Evolutionary conservation across 2,329 filamentous ascomycete species (phyloP).

Genomic region (Xylaria sp.): DNA sequence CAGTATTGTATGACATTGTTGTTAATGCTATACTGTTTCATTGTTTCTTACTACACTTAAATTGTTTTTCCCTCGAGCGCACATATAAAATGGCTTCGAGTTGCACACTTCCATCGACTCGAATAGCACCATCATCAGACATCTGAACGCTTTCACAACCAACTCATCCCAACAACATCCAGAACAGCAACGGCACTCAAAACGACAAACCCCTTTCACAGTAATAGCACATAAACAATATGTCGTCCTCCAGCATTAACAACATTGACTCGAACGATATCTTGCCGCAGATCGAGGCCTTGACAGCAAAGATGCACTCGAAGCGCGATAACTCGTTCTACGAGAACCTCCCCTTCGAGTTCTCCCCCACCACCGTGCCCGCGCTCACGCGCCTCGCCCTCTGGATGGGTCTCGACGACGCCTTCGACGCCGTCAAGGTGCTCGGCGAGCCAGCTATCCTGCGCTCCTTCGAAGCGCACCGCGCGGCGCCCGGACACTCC

Average conservation of each 20-base stretch:
- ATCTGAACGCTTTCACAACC: neutral
- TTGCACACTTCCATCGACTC: neutral
- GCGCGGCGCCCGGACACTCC: neutral
- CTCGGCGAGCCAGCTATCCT: constrained; percentile 7
- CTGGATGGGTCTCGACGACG: constrained; percentile 17
- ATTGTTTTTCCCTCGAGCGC: neutral
- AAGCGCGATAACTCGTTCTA: too few species aligned
- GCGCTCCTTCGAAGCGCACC: constrained; percentile 5
- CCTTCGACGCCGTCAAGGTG: neutral
- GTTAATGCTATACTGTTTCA: too few species aligned
- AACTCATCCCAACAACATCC: constrained; percentile 15
- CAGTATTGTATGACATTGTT: neutral
- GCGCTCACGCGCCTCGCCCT: neutral
- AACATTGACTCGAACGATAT: too few species aligned
- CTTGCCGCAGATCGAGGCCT: too few species aligned
- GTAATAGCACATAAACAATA: neutral
- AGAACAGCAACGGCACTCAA: constrained; percentile 10
- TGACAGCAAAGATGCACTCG: too few species aligned
- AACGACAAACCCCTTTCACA: neutral
- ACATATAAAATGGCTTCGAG: neutral
- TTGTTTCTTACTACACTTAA: neutral
- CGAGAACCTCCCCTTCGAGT: neutral
- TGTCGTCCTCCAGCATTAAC: too few species aligned
- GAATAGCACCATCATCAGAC: neutral
- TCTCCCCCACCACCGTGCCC: neutral